Conservation (phyloP, 495 filamentous ascomycete genomes). For the Diplogelasinospora grovesii region DNA sequence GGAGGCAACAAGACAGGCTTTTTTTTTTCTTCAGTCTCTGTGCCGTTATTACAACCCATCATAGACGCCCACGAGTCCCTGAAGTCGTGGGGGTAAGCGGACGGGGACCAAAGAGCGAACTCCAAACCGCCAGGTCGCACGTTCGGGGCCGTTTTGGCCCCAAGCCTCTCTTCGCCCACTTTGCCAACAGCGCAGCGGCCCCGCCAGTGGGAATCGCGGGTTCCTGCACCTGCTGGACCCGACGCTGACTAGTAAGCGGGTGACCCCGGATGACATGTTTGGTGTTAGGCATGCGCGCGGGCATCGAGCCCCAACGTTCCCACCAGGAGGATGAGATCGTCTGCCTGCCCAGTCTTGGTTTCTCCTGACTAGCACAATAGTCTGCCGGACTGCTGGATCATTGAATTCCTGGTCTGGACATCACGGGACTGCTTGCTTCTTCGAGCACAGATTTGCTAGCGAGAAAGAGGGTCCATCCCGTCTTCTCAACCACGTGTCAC, state of each 20-base stretch:
- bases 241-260: conserved; percentile 1
- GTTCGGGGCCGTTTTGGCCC: neutral
- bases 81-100: neutral
- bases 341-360: no score
- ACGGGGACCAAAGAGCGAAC: neutral
- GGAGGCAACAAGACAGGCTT: neutral
- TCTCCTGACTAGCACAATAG: no score
- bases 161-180: neutral
- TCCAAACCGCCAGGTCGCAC: no score
- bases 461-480: neutral
- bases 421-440: neutral
- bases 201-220: conserved; percentile 21
- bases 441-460: conserved; percentile 1
- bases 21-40: neutral
- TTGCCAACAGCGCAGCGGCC: conserved; percentile 4
- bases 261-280: conserved; percentile 13
- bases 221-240: conserved; percentile 30
- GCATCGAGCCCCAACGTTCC: no score
- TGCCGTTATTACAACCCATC: conserved; percentile 2
- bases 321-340: no score
- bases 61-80: conserved; percentile 8
- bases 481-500: conserved; percentile 26
- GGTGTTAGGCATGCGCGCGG: conserved; percentile 13
- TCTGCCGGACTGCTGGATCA: no score
- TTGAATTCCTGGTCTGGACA: no score